Percentiles rank a stretch among this genome's conserved stretches.
These are phyloP conservation scores for Podospora sp. DNA, from an alignment of 495 filamentous ascomycete species.

Conservation along the genomic window DNA sequence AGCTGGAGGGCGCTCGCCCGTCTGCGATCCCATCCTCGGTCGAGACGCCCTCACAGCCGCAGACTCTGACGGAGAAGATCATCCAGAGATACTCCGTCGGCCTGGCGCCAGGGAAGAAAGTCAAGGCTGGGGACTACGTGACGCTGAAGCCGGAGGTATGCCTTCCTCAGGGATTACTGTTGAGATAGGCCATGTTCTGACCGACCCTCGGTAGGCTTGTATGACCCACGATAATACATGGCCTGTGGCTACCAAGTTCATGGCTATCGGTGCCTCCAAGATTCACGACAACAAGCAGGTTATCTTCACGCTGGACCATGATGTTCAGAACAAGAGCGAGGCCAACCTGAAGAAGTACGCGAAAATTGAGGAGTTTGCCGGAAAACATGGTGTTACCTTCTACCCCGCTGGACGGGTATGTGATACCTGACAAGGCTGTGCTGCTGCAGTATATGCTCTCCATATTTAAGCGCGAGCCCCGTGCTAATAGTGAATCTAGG, in stretches of 20 bases:
- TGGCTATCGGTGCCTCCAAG: constrained; percentile 80
- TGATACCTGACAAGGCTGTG: background rate
- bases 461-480: background rate
- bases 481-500: constrained; percentile 31
- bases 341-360: constrained; percentile 82
- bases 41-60: constrained; percentile 42
- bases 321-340: constrained; percentile 86
- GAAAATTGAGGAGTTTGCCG: constrained; percentile 86
- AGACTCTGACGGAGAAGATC: constrained; percentile 93
- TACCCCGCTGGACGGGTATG: constrained; percentile 68
- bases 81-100: constrained; percentile 77
- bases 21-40: background rate
- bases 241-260: constrained; percentile 84
- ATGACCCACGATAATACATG: constrained; percentile 96
- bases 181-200: background rate
- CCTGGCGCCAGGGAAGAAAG: constrained; percentile 69
- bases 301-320: constrained; percentile 91
- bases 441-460: background rate
- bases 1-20: constrained; percentile 22
- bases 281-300: constrained; percentile 74
- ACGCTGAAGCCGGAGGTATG: constrained; percentile 61
- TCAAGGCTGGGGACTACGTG: constrained; percentile 80
- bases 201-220: constrained; percentile 51
- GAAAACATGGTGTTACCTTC: constrained; percentile 77
- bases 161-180: background rate